Evolutionary conservation across 164 flowering plant species (phyloP), one percentile per base, ranked within the genome.

Genomic region (Echeveria elegans): DNA sequence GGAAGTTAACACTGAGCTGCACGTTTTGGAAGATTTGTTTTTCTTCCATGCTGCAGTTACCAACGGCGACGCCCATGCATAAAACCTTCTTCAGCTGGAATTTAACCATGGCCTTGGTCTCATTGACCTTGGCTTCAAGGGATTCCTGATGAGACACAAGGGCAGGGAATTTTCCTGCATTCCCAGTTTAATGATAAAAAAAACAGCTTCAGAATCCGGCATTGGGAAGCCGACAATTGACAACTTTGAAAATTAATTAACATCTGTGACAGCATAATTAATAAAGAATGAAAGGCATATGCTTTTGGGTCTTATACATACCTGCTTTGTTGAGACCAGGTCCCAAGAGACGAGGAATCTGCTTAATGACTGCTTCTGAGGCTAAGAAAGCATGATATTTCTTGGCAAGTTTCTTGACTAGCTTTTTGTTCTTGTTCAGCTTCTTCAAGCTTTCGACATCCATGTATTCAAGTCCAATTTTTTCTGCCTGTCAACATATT

Each of bases 291-390:
- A n/a, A n/a, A n/a, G n/a, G n/a, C n/a, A n/a, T n/a, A n/a, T n/a
- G n/a, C n/a, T n/a, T n/a, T n/a, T n/a, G n/a, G n/a, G 26, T 50
- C 10, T 2, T 24, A 21, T 14, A 53, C 14, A 14, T 56, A 56
- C 61, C 61, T 56, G 61, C 61, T 56, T 56, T 56, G 61, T 56
- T 56, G 32, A 56, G 61, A 56, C 61, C 61, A 28, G 61, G 61
- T 8, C 61, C 61, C 32, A 56, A 28, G 16, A 56, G 61, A 26
- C 61, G 61, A 14, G 61, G 61, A 28, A 56, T 56, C 32, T 56
- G 61, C 61, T 56, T 56, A 28, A 56, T 56, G 32, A 56, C 61
- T 4, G 61, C 61, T 56, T 56, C 61, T 26, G 61, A 56, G 14
- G 61, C 61, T 28, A 56, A 56, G 61, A 56, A 56, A 56, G 61